These are phyloP conservation scores for Mycena belliarum DNA, from an alignment of 768 basidiomycete species.

Conservation along the genomic window DNA sequence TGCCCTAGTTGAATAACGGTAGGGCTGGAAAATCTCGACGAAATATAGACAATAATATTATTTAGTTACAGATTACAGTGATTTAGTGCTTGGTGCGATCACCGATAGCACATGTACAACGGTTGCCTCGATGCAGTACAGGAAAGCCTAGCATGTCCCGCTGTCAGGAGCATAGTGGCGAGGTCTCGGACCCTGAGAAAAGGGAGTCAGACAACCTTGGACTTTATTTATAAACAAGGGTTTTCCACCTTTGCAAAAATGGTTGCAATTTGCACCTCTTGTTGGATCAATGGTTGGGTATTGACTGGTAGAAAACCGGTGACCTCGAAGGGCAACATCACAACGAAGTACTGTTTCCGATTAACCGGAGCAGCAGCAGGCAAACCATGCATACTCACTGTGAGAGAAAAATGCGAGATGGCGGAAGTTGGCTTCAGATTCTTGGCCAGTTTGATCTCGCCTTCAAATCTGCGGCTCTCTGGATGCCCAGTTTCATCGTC, in stretches of 20 bases:
- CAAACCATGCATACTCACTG: slow-evolving; percentile 33
- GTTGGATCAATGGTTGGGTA: slow-evolving; percentile 40
- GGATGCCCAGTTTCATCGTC: slow-evolving; percentile 28
- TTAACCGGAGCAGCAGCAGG: background rate
- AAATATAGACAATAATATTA: too few relatives aligned
- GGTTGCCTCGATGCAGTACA: background rate
- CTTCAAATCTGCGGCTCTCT: slow-evolving; percentile 44
- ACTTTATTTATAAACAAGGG: background rate
- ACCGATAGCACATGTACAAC: too few relatives aligned
- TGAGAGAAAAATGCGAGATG: slow-evolving; percentile 52
- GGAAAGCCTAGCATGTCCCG: background rate
- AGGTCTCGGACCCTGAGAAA: slow-evolving; percentile 2
- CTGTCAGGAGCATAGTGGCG: background rate
- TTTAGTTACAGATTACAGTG: background rate
- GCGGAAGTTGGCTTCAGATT: slow-evolving; percentile 52
- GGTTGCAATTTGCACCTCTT: slow-evolving; percentile 53
- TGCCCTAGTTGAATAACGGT: too few relatives aligned
- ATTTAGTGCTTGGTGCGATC: background rate
- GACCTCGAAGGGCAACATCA: slow-evolving; percentile 44
- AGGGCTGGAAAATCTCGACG: too few relatives aligned
- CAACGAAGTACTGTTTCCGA: slow-evolving; percentile 45
- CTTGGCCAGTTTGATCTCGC: slow-evolving; percentile 52
- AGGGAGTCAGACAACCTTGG: background rate
- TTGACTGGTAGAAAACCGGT: slow-evolving; percentile 37
- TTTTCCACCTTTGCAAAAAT: slow-evolving; percentile 45